phyloP scores from a whole-genome alignment of 2,329 filamentous ascomycete genomes.

The Fusarium decemcellulare region DNA sequence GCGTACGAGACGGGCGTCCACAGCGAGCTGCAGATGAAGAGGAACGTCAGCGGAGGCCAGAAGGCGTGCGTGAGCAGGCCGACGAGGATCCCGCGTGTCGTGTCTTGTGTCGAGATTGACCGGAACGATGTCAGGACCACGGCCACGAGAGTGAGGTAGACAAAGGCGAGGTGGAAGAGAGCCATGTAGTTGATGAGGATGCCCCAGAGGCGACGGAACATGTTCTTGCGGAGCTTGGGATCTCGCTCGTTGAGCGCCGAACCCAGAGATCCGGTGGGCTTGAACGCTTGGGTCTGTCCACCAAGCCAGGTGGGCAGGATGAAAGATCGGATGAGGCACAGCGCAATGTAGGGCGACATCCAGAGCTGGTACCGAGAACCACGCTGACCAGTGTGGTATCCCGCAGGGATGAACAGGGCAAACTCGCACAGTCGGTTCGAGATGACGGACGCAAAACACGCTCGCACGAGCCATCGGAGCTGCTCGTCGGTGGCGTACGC shows the following conservation, averaged over 20 bases:
- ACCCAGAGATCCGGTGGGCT: conserved; percentile 70
- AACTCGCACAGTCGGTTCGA: conserved; percentile 70
- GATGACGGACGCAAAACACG: conserved; percentile 66
- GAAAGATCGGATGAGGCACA: conserved; percentile 71
- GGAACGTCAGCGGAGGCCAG: conserved; percentile 73
- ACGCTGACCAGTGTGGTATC: conserved; percentile 71
- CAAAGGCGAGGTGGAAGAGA: conserved; percentile 67
- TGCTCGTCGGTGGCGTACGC: conserved; percentile 67
- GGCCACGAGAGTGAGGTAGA: conserved; percentile 66
- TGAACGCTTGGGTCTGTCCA: conserved; percentile 71
- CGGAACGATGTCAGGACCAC: conserved; percentile 66
- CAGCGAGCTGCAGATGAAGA: conserved; percentile 67
- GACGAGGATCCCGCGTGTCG: conserved; percentile 59
- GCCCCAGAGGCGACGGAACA: conserved; percentile 67
- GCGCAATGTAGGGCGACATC: conserved; percentile 74
- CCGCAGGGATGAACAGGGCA: conserved; percentile 70
- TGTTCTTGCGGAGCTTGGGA: conserved; percentile 63
- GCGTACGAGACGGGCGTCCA: conserved; percentile 74
- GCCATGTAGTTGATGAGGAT: conserved; percentile 71
- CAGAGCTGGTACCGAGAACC: conserved; percentile 70
- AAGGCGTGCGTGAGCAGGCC: conserved; percentile 72
- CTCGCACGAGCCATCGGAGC: conserved; percentile 71
- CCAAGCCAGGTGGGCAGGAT: conserved; percentile 72
- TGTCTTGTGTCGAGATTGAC: conserved; percentile 58
- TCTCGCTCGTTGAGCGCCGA: conserved; percentile 72